Conservation (phyloP, 306 rosid species). For the Morella rubra region DNA sequence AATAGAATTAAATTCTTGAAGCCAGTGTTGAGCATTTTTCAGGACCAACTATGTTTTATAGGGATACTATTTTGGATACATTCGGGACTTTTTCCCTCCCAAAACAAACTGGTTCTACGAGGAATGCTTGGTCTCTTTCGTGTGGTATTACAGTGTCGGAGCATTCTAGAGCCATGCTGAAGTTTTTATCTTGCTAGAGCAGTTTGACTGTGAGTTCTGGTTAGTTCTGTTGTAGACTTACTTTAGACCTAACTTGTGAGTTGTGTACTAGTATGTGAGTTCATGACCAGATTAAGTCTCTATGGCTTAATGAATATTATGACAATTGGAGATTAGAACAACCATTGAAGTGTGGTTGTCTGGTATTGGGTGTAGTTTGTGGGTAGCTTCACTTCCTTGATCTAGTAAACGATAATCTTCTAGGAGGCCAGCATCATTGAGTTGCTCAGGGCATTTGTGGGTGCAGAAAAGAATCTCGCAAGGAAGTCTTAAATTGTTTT, state of each 20-base stretch:
- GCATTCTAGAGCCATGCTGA: neutral
- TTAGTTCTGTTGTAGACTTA: neutral
- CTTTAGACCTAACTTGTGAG: neutral
- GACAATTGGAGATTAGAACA: neutral
- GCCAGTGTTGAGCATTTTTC: neutral
- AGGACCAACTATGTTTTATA: neutral
- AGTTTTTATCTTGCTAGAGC: neutral
- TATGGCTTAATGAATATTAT: neutral
- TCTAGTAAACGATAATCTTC: neutral
- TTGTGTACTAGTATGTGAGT: neutral
- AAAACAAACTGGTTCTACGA: neutral
- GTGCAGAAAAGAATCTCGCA: too few relatives aligned
- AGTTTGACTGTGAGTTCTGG: neutral
- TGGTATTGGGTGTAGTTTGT: neutral
- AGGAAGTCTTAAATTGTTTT: neutral
- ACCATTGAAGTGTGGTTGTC: neutral
- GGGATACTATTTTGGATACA: neutral
- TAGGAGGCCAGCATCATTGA: neutral
- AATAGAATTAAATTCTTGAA: neutral
- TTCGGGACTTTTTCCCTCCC: neutral
- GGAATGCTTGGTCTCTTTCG: neutral
- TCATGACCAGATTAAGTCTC: neutral
- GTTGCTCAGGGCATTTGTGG: neutral
- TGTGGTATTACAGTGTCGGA: neutral
- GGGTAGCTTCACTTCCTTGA: neutral